These are phyloP conservation scores for Nepenthes alata DNA, from an alignment of 179 eudicot genomes.

Conservation along the genomic window DNA sequence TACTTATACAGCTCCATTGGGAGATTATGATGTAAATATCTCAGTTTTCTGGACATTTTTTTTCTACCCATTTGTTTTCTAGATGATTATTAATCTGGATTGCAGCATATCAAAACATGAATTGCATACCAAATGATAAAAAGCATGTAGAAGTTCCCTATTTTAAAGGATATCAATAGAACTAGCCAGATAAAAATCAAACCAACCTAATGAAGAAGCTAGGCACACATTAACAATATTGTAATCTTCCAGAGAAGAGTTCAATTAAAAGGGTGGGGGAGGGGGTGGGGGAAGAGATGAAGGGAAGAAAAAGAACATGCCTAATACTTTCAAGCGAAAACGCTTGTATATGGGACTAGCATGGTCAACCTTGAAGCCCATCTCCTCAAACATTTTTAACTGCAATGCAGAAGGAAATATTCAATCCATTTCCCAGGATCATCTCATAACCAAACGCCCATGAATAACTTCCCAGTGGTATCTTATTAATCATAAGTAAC, in stretches of 20 bases:
- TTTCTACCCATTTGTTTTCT: too few relatives aligned
- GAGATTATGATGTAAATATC: too few relatives aligned
- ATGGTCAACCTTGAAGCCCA: constrained; percentile 88
- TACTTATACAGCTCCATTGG: too few relatives aligned
- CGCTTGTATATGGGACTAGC: constrained; percentile 74
- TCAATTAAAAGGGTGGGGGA: too few relatives aligned
- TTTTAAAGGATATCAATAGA: too few relatives aligned
- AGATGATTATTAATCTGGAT: too few relatives aligned
- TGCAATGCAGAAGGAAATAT: constrained; percentile 23
- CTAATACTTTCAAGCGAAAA: constrained; percentile 69
- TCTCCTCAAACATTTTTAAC: constrained; percentile 87
- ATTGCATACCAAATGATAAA: background rate
- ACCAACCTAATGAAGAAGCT: too few relatives aligned
- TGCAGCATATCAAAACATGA: background rate
- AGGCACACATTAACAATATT: too few relatives aligned
- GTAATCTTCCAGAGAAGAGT: background rate
- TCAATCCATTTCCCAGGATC: background rate
- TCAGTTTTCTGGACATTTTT: too few relatives aligned
- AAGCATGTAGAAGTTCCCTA: too few relatives aligned
- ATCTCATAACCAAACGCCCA: background rate
- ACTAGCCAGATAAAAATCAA: background rate
- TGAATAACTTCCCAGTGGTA: background rate
- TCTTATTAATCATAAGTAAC: background rate
- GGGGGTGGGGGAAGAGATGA: constrained; percentile 1
- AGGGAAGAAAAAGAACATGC: constrained; percentile 16